Percentiles rank a stretch among this genome's conserved stretches.
Evolutionary conservation across 2,329 filamentous ascomycete species (phyloP).

Genomic region (Apiospora kogelbergensis): DNA sequence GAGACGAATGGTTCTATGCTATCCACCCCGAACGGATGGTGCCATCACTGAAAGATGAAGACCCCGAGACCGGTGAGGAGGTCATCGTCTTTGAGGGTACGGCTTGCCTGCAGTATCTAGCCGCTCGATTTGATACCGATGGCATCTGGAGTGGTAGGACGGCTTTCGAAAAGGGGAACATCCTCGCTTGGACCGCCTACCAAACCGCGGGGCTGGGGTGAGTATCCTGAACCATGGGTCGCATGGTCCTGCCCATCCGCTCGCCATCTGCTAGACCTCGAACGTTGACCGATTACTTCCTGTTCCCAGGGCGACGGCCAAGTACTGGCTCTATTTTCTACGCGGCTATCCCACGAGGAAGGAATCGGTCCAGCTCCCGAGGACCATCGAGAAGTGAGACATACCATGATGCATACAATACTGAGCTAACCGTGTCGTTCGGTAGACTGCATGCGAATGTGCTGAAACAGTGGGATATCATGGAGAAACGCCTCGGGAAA

Average conservation of each 20-base stretch:
- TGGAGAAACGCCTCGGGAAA: slow-evolving; percentile 23
- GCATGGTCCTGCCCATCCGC: too few species aligned
- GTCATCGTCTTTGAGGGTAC: slow-evolving; percentile 37
- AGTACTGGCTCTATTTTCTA: slow-evolving; percentile 36
- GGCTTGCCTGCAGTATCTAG: slow-evolving; percentile 36
- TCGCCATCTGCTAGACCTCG: not conserved
- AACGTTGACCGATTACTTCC: not conserved
- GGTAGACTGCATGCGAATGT: slow-evolving; percentile 25
- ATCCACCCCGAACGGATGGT: slow-evolving; percentile 37
- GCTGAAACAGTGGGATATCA: slow-evolving; percentile 29
- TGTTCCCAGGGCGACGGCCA: slow-evolving; percentile 26
- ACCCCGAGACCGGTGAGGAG: slow-evolving; percentile 27
- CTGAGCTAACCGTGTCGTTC: not conserved
- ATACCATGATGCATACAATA: not conserved
- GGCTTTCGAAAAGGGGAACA: slow-evolving; percentile 26
- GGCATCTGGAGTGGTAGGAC: slow-evolving; percentile 32
- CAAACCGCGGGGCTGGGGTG: slow-evolving; percentile 37
- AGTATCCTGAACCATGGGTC: slow-evolving; percentile 9
- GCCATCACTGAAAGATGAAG: slow-evolving; percentile 32
- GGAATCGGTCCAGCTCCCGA: slow-evolving; percentile 21
- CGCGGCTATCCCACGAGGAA: slow-evolving; percentile 27
- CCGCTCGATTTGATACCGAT: slow-evolving; percentile 34
- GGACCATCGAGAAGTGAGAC: slow-evolving; percentile 16
- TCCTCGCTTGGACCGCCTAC: slow-evolving; percentile 35
- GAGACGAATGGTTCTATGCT: slow-evolving; percentile 29